phyloP scores from a whole-genome alignment of 2,329 filamentous ascomycete species.

The Colletotrichum caudatum region DNA sequence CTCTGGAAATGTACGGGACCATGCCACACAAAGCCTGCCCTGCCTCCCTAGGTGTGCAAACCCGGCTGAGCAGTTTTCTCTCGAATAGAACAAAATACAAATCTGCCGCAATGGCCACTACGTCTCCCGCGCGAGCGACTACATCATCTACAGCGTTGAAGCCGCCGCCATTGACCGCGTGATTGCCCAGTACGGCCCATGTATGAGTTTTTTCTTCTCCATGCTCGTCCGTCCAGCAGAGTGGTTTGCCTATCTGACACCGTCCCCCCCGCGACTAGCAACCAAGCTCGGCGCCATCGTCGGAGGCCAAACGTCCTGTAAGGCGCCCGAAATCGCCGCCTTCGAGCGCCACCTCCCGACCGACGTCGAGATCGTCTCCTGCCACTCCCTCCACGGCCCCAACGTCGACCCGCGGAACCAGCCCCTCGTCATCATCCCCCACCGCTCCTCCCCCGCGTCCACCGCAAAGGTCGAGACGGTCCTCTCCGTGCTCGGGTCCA shows the following conservation, averaged over 20 bases:
- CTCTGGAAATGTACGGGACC: conserved; percentile 80
- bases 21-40: conserved; percentile 12
- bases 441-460: conserved; percentile 83
- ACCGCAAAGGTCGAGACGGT: conserved; percentile 84
- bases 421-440: conserved; percentile 92
- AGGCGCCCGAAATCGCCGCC: conserved; percentile 93
- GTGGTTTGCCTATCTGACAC: conserved; percentile 12
- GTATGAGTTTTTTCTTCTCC: conserved; percentile 63
- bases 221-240: background rate
- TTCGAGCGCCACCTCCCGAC: conserved; percentile 89
- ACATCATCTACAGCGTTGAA: conserved; percentile 98
- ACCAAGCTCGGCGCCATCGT: conserved; percentile 96
- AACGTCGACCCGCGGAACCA: conserved; percentile 89
- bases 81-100: conserved; percentile 77
- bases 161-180: conserved; percentile 89
- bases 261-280: conserved; percentile 63
- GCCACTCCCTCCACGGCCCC: conserved; percentile 95
- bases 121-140: conserved; percentile 96
- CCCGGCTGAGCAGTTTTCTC: conserved; percentile 40
- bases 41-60: conserved; percentile 23
- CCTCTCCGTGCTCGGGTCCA: conserved; percentile 85
- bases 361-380: conserved; percentile 94
- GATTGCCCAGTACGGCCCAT: conserved; percentile 90
- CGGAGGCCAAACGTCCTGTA: conserved; percentile 97
- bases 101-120: conserved; percentile 95